Conservation (phyloP, 768 basidiomycete species). For the Tremella yokohamensis region DNA sequence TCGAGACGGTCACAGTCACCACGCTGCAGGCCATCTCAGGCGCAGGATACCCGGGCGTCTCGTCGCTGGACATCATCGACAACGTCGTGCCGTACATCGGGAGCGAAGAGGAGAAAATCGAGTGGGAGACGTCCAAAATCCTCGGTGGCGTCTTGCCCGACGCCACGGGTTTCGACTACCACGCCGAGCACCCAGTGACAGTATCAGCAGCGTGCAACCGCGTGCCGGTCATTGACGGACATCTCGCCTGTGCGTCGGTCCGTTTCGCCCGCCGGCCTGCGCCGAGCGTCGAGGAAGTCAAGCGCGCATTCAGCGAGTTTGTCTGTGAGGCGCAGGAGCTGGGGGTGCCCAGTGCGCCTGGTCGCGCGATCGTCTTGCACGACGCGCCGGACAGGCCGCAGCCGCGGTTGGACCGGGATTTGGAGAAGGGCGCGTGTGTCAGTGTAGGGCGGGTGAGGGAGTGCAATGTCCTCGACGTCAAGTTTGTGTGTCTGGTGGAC, state of each 20-base stretch:
- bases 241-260: constrained; percentile 84
- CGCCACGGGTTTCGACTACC: constrained; percentile 74
- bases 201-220: constrained; percentile 91
- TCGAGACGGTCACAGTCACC: constrained; percentile 84
- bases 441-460: constrained; percentile 84
- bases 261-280: constrained; percentile 74
- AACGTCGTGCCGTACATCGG: constrained; percentile 92
- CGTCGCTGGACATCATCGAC: constrained; percentile 85
- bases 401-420: constrained; percentile 84
- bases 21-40: constrained; percentile 98
- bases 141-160: constrained; percentile 67
- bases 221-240: constrained; percentile 92
- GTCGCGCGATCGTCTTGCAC: constrained; percentile 81
- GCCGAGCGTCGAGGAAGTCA: constrained; percentile 81
- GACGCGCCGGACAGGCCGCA: constrained; percentile 91
- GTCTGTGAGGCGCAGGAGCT: constrained; percentile 71
- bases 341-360: constrained; percentile 73
- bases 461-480: constrained; percentile 89
- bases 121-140: constrained; percentile 98
- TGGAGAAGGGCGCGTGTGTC: constrained; percentile 86
- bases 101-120: constrained; percentile 91
- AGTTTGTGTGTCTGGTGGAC: constrained; percentile 87
- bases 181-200: constrained; percentile 70
- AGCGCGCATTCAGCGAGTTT: constrained; percentile 70
- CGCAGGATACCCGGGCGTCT: constrained; percentile 92